These are phyloP conservation scores for Mucor circinelloides DNA, from an alignment of 371 early-diverging fungal species.

Conservation along the genomic window DNA sequence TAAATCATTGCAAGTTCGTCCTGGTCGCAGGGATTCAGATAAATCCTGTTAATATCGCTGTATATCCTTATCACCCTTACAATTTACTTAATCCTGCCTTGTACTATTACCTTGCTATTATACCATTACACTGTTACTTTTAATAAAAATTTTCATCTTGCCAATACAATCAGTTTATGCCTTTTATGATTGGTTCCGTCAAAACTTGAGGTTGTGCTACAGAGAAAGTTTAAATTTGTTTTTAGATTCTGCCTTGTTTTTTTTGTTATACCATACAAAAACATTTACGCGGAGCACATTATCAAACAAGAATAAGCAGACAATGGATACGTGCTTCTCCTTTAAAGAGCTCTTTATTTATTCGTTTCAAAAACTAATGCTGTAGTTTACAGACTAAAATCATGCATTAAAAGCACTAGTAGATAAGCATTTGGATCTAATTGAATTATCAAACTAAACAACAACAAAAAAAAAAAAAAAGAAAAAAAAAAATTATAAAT, in stretches of 20 bases:
- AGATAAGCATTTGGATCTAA: too few species aligned
- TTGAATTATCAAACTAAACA: too few species aligned
- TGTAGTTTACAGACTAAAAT: background rate
- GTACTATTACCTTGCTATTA: background rate
- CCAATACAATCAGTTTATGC: background rate
- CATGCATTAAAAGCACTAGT: background rate
- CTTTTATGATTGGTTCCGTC: background rate
- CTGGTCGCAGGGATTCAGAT: conserved; percentile 37
- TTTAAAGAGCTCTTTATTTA: background rate
- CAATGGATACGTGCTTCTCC: background rate
- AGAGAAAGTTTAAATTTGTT: background rate
- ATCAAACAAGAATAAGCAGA: background rate
- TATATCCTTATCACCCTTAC: background rate
- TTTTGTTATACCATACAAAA: background rate
- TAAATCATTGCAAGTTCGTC: conserved; percentile 34
- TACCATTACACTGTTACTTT: background rate
- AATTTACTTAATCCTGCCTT: background rate
- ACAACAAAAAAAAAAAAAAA: too few species aligned
- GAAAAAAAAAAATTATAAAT: background rate
- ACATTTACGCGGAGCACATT: background rate
- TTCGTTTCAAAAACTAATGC: background rate
- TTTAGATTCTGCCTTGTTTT: background rate
- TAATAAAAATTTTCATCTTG: background rate
- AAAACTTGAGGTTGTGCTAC: background rate
- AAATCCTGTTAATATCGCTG: background rate